Evolutionary conservation across 2,329 filamentous ascomycete species (phyloP).

Genomic region (Beauveria sp.): DNA sequence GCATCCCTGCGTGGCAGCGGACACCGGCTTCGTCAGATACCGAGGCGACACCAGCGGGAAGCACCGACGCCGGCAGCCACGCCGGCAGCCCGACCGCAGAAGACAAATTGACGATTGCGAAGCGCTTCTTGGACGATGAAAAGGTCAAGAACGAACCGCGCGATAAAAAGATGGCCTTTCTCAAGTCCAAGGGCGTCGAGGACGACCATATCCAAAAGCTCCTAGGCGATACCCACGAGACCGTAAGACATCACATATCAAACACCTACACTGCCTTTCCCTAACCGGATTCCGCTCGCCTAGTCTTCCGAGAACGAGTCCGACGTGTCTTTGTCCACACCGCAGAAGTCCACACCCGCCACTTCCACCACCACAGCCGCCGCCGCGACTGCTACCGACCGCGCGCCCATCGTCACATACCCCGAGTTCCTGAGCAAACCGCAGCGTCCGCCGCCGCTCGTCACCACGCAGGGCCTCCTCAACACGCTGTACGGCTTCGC

Average conservation of each 20-base stretch:
- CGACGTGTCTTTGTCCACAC: slow-evolving; percentile 18
- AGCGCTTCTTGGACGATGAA: slow-evolving; percentile 68
- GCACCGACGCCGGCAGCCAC: slow-evolving; percentile 7
- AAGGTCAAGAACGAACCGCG: slow-evolving; percentile 59
- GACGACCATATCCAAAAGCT: slow-evolving; percentile 61
- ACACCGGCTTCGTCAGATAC: neutral
- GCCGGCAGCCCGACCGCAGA: slow-evolving; percentile 16
- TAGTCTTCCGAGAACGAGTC: neutral
- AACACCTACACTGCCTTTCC: neutral
- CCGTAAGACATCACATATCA: neutral
- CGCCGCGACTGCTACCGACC: slow-evolving; percentile 28
- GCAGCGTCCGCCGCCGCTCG: slow-evolving; percentile 48
- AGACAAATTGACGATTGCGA: slow-evolving; percentile 53
- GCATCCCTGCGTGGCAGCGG: slow-evolving; percentile 27
- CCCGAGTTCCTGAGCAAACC: slow-evolving; percentile 60
- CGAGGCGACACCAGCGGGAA: neutral
- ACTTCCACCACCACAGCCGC: neutral
- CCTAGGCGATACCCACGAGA: slow-evolving; percentile 31
- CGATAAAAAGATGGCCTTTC: slow-evolving; percentile 68
- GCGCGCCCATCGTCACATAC: slow-evolving; percentile 58
- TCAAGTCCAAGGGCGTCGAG: slow-evolving; percentile 67
- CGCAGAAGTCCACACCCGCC: slow-evolving; percentile 15
- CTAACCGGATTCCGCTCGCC: neutral
- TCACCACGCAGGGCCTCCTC: slow-evolving; percentile 52
- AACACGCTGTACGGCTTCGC: slow-evolving; percentile 52